Conservation (phyloP, 768 basidiomycete genomes). For the Collybia sp. region DNA sequence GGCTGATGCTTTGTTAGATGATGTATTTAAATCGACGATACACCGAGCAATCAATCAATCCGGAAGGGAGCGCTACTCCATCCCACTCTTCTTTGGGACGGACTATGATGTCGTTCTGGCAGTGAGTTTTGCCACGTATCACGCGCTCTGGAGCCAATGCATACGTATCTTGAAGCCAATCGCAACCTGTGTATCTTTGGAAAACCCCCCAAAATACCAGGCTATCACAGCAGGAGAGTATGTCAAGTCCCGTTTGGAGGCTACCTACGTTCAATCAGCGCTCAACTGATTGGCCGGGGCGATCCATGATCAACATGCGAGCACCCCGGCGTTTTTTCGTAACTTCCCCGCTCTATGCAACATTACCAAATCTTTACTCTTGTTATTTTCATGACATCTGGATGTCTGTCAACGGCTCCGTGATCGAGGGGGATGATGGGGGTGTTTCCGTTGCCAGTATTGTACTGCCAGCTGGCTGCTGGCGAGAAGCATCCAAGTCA, state of each 20-base stretch:
- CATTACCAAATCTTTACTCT: too few species aligned
- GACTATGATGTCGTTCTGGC: conserved; percentile 82
- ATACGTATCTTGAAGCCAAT: conserved; percentile 35
- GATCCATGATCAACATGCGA: too few species aligned
- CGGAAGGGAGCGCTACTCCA: conserved; percentile 70
- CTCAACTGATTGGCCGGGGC: too few species aligned
- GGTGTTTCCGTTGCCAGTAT: too few species aligned
- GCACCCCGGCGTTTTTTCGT: too few species aligned
- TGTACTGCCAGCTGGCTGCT: too few species aligned
- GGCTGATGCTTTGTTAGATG: conserved; percentile 44
- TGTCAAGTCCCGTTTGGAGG: conserved; percentile 66
- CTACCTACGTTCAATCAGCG: conserved; percentile 44
- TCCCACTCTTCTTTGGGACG: conserved; percentile 88
- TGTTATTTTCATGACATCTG: too few species aligned
- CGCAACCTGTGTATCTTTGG: conserved; percentile 41
- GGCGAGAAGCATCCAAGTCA: too few species aligned
- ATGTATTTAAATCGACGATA: conserved; percentile 85
- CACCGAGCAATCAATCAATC: conserved; percentile 83
- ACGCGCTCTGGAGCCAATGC: neutral
- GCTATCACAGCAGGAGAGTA: conserved; percentile 79
- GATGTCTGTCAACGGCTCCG: too few species aligned
- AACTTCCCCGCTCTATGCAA: too few species aligned
- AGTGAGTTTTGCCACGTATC: conserved; percentile 34
- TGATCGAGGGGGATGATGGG: too few species aligned
- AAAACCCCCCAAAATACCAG: conserved; percentile 55